Evolutionary conservation across 2,329 filamentous ascomycete genomes (phyloP).

Genomic region (Rutstroemia sp.): DNA sequence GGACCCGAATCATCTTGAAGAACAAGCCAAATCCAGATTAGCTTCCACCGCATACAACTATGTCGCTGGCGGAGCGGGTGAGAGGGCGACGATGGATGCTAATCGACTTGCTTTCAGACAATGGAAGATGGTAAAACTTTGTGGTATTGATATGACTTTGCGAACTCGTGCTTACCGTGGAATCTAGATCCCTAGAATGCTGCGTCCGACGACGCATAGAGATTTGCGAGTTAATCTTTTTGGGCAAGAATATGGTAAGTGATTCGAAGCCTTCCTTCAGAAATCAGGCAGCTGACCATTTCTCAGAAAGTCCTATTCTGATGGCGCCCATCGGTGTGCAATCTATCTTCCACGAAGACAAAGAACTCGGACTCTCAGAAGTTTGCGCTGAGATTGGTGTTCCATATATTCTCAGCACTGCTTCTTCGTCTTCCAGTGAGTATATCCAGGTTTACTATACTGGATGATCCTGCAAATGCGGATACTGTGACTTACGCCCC

Average conservation of each 20-base stretch:
- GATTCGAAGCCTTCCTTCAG: no score
- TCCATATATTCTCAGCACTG: conserved; percentile 62
- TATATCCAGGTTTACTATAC: background rate
- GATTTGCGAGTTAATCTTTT: conserved; percentile 39
- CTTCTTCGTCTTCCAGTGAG: conserved; percentile 33
- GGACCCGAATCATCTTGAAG: conserved; percentile 48
- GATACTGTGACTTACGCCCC: background rate
- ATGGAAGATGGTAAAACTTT: conserved; percentile 42
- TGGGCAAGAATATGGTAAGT: conserved; percentile 37
- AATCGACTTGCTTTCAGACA: conserved; percentile 59
- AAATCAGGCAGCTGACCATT: background rate
- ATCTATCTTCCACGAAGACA: conserved; percentile 56
- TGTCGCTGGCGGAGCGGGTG: conserved; percentile 54
- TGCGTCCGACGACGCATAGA: conserved; percentile 34
- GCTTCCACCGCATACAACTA: conserved; percentile 47
- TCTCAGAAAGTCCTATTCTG: conserved; percentile 39
- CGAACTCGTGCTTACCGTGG: background rate
- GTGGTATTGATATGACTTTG: background rate
- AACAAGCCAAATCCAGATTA: conserved; percentile 44
- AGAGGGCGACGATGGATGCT: conserved; percentile 53
- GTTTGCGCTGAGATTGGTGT: conserved; percentile 53
- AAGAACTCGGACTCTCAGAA: conserved; percentile 55
- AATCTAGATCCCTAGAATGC: conserved; percentile 42
- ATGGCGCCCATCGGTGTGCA: conserved; percentile 67
- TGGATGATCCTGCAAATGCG: no score